Evolutionary conservation across 2,329 filamentous ascomycete genomes (phyloP), one percentile per base, ranked within the genome.

Genomic region (Neonectria coccinea): DNA sequence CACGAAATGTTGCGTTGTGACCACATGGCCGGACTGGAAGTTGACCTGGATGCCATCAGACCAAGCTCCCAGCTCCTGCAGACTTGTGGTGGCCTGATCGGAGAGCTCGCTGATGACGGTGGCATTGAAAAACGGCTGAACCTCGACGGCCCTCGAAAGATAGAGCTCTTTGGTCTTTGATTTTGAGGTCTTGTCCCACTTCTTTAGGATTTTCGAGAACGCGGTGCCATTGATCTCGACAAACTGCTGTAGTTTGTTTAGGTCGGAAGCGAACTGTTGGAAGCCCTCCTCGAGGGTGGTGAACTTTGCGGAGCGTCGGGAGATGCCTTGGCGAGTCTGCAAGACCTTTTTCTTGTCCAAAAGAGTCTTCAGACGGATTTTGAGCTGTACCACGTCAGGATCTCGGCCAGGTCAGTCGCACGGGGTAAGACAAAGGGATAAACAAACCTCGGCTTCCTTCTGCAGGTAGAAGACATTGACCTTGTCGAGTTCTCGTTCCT

Each of bases 131-230:
- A 97, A 98, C 7, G 96, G 96, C 75, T 98, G 96, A 8, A 98
- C 94, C 79, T 99, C 96, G 67, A 99, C 95, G 9, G 96, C 96
- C 65, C 96, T 88, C 10, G 97, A 97, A 39, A 99, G 89, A 77
- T 98, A 99, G 44, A 98, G 87, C 81, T 98, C 96, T 79, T 99
- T 99, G 64, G 96, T 97, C 79, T 95, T 95, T 56, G 95, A 98
- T 86, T 98, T 99, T 71, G 95, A 97, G 1, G 94, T 97, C 87
- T 99, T 99, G 82, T 99, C 96, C 96, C 96, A 99, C 88, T 99
- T 99, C 82, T 99, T 99, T 68, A 99, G 83, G 64, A 99, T 99
- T 80, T 99, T 99, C 29, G 95, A 97, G 78, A 98, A 97, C 16
- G 94, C 96, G 2, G 93, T 97, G 75, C 96, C 95, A 77, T 99